Conservation (phyloP, 257 asterid species). For the Phtheirospermum japonicum region DNA sequence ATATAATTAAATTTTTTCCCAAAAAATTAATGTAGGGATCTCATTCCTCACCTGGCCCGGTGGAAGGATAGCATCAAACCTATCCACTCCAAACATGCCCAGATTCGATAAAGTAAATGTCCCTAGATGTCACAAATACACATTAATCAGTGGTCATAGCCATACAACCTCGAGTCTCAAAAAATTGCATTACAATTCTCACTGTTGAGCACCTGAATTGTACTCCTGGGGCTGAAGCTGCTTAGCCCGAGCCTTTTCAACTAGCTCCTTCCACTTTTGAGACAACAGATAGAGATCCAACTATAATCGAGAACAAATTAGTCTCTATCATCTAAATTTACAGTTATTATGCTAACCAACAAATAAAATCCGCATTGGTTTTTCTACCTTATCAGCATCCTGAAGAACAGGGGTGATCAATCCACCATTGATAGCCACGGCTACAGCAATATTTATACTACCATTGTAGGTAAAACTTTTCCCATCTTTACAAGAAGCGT, state of each 20-base stretch:
- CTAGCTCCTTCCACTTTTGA: constrained; percentile 81
- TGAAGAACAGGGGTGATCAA: constrained; percentile 86
- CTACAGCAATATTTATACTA: constrained; percentile 76
- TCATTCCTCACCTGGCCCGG: constrained; percentile 73
- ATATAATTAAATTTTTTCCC: neutral
- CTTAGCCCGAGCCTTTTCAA: constrained; percentile 83
- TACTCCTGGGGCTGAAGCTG: constrained; percentile 86
- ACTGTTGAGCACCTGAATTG: constrained; percentile 51
- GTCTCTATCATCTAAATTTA: constrained; percentile 5
- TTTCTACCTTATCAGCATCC: constrained; percentile 78
- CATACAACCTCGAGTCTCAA: neutral
- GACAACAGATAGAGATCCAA: constrained; percentile 84
- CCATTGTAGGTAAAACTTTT: constrained; percentile 74
- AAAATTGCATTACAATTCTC: constrained; percentile 3
- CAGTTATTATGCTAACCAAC: neutral
- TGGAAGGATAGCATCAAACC: constrained; percentile 94
- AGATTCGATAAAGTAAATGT: constrained; percentile 83
- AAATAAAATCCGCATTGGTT: neutral
- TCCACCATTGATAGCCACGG: constrained; percentile 81
- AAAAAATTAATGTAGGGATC: constrained; percentile 2
- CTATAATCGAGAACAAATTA: constrained; percentile 40
- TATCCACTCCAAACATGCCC: constrained; percentile 97
- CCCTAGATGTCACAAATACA: constrained; percentile 40
- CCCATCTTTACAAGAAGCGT: constrained; percentile 79
- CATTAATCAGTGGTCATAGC: neutral